Evolutionary conservation across 225 moss, liverwort and hornwort genomes (phyloP), one percentile per base, ranked within the genome.

Genomic region (Straminergon stramineum): DNA sequence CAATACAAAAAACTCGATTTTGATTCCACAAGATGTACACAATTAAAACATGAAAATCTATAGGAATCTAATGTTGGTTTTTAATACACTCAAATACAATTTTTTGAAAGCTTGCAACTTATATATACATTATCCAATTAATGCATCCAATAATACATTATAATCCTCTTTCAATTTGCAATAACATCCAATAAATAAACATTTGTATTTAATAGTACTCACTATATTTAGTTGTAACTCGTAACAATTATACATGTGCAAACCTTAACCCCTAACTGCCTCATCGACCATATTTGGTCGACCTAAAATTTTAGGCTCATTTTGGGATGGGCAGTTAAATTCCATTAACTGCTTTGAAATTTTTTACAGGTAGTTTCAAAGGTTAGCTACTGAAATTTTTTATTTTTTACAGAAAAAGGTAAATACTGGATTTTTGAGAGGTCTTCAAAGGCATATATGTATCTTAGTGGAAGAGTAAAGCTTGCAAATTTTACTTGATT

Each of bases 41-140:
- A 56, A 37, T 78, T 0, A 56, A 56, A 37, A 24, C 0, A 56
- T 3, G 4, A 37, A 0, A 52, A 3, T 78, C 8, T 35, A 35
- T 0, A 6, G 35, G 55, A 37, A 5, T 56, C 15, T 23, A 22
- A 0, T 23, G 2, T 5, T 78, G 13, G 1, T 24, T 37, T 77
- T 1, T 15, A 1, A 3, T 23, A 23, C 2, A 4, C 1, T 2
- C 0, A 10, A 2, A 35, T 7, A 4, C 3, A 16, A 1, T 10
- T 37, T 16, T 56, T 56, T 55, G 14, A 24, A 56, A 78, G 16
- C 16, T 37, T 0, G 0, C 13, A 56, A 56, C 1, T 24, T 16
- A 6, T 24, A 24, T 1, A 24, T 23, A 9, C 5, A 9, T 2
- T 78, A 5, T 37, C 4, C 8, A 55, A 37, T 37, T 78, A 15